A percentile compares a stretch with the other conserved stretches of the same genome.
Conservation (phyloP, 495 filamentous ascomycete species). For the Penicillium ochrochloron region DNA sequence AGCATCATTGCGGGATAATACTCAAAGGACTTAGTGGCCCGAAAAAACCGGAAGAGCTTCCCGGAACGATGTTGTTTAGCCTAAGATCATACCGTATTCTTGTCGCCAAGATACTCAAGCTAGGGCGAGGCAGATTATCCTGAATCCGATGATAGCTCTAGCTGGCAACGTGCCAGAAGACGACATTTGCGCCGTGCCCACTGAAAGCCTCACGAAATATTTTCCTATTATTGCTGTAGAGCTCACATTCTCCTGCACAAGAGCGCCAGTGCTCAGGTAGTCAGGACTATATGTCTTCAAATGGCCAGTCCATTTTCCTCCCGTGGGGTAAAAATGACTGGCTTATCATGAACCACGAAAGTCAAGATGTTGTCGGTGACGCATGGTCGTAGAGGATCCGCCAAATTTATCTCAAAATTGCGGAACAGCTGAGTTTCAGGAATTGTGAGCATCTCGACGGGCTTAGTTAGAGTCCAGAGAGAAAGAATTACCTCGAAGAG, state of each 20-base stretch:
- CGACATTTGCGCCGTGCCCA: not conserved
- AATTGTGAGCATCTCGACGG: not conserved
- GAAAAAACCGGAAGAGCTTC: not conserved
- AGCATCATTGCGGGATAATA: not conserved
- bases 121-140: not conserved
- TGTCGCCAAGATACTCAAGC: not conserved
- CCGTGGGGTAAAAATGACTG: not conserved
- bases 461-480: not conserved
- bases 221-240: no score
- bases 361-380: conserved; percentile 2
- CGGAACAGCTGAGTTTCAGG: not conserved
- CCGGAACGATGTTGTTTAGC: not conserved
- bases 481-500: not conserved
- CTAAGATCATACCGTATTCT: not conserved
- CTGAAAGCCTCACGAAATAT: no score
- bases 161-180: not conserved
- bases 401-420: conserved; percentile 1
- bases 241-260: not conserved
- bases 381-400: not conserved
- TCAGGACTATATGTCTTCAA: not conserved
- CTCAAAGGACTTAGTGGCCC: no score
- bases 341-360: conserved; percentile 2
- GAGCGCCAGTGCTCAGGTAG: not conserved
- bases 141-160: not conserved
- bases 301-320: not conserved